Evolutionary conservation across 225 moss, liverwort and hornwort genomes (phyloP).

Genomic region (Pseudisothecium myosuroides): DNA sequence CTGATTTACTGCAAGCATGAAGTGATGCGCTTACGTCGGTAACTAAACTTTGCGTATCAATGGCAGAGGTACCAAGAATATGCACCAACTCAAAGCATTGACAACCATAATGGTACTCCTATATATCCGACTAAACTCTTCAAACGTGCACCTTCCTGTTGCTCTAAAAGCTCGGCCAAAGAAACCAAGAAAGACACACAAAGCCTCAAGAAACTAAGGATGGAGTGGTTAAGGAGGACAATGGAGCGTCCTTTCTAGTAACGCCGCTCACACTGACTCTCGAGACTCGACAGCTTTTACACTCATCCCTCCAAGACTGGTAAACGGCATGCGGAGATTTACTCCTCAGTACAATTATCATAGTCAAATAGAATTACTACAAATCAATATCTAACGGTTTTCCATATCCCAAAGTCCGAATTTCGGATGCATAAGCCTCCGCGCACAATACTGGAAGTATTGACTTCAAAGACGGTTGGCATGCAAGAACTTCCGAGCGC

Average conservation of each 20-base stretch:
- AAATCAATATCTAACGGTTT: not conserved
- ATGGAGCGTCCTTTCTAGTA: not conserved
- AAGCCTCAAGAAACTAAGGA: not conserved
- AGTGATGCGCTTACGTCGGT: not conserved
- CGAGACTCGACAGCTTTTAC: not conserved
- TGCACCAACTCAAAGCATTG: not conserved
- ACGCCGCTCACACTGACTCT: not conserved
- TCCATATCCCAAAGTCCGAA: not conserved
- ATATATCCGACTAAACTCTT: not conserved
- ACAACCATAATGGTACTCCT: not conserved
- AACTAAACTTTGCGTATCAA: not conserved
- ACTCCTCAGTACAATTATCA: not conserved
- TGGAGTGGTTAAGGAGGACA: not conserved
- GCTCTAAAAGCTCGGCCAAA: not conserved
- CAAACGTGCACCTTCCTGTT: not conserved
- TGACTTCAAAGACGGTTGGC: not conserved
- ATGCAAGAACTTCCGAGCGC: not conserved
- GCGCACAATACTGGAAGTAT: not conserved
- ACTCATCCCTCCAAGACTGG: not conserved
- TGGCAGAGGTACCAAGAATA: not conserved
- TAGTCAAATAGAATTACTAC: not conserved
- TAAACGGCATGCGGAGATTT: not conserved
- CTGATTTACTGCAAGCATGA: conserved; percentile 4
- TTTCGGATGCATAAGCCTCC: not conserved
- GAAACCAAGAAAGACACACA: not conserved